phyloP scores from a whole-genome alignment of 2,329 filamentous ascomycete species.

The Colletotrichum falcatum region DNA sequence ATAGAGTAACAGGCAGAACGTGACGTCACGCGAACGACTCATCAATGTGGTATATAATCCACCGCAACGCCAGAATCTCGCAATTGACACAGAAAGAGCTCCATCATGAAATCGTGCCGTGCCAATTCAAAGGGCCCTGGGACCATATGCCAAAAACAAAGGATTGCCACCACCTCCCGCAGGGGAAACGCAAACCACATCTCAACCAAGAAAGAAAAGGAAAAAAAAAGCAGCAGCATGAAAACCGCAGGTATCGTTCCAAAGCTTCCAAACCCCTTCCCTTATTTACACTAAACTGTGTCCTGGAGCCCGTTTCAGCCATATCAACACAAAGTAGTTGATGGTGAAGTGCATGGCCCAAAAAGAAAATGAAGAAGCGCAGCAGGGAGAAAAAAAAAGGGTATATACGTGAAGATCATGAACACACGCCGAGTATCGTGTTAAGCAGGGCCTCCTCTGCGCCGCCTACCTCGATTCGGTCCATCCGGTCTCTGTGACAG shows the following conservation, averaged over 20 bases:
- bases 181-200: background rate
- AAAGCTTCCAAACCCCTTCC: constrained; percentile 3
- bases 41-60: constrained; percentile 40
- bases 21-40: constrained; percentile 36
- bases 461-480: constrained; percentile 81
- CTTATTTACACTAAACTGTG: constrained; percentile 30
- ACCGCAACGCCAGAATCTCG: constrained; percentile 39
- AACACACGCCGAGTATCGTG: background rate
- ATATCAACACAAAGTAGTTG: background rate
- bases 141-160: constrained; percentile 11
- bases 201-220: background rate
- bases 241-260: constrained; percentile 3
- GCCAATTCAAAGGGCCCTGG: constrained; percentile 3
- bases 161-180: constrained; percentile 23
- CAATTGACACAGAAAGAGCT: constrained; percentile 32
- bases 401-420: constrained; percentile 32
- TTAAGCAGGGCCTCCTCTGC: constrained; percentile 64
- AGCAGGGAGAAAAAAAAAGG: background rate
- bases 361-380: constrained; percentile 4
- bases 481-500: constrained; percentile 88
- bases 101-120: constrained; percentile 26
- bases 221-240: background rate
- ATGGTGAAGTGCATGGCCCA: background rate
- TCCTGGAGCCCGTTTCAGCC: background rate
- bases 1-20: constrained; percentile 20